phyloP scores from a whole-genome alignment of 225 moss, liverwort and hornwort species.

The Lunularia cruciata region DNA sequence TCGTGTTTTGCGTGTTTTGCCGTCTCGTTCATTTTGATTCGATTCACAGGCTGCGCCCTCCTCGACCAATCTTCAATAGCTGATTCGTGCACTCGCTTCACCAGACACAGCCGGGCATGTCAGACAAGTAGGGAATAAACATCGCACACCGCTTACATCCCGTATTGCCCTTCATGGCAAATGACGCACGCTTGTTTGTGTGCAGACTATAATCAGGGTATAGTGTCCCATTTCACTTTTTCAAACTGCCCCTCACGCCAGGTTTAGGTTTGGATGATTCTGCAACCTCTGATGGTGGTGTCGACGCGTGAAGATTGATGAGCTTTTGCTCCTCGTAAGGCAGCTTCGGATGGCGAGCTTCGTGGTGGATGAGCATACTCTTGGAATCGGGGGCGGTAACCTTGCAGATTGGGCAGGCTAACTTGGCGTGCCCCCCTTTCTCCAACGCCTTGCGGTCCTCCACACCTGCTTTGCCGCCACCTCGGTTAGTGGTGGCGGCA shows the following conservation, averaged over 20 bases:
- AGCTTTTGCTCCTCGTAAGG: slow-evolving; percentile 93
- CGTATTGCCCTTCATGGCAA: slow-evolving; percentile 1
- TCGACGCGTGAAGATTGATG: slow-evolving; percentile 60
- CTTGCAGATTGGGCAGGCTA: slow-evolving; percentile 85
- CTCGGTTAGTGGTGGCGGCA: slow-evolving; percentile 94
- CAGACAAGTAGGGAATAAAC: background rate
- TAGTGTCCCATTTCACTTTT: slow-evolving; percentile 53
- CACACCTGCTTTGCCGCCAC: slow-evolving; percentile 94
- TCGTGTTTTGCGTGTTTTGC: background rate
- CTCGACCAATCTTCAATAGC: background rate
- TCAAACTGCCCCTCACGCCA: slow-evolving; percentile 92
- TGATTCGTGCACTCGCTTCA: slow-evolving; percentile 11
- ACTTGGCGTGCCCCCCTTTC: slow-evolving; percentile 95
- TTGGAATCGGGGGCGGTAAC: slow-evolving; percentile 86
- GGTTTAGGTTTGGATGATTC: slow-evolving; percentile 54
- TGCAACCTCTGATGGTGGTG: slow-evolving; percentile 11
- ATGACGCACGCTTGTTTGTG: background rate
- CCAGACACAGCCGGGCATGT: background rate
- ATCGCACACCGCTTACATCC: background rate
- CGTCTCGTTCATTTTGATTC: background rate
- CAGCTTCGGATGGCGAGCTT: slow-evolving; percentile 88
- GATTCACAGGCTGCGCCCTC: background rate
- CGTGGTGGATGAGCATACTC: slow-evolving; percentile 95
- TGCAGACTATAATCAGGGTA: background rate
- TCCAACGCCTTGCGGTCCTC: slow-evolving; percentile 94